Evolutionary conservation across 768 basidiomycete genomes (phyloP), one percentile per base, ranked within the genome.

Genomic region (Agrocybe praecox): DNA sequence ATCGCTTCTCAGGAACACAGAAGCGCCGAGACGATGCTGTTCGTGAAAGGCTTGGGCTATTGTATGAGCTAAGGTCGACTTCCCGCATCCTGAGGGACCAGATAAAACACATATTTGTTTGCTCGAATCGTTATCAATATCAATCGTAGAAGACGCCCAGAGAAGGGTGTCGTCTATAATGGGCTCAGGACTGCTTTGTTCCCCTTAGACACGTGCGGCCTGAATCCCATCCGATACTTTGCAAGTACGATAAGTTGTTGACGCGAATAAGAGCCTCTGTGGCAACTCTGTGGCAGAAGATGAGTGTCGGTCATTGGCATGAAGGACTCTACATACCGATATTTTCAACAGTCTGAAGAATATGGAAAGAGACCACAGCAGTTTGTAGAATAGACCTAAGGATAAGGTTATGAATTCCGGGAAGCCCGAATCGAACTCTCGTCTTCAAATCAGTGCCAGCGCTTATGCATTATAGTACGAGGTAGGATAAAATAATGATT

Each of bases 341-440:
- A 14, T 21, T 24, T 33, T 50, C 49, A 1, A 50, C 49, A 11
- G n/a, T 36, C 36, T 40, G 32, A n/a, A 50, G 29, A 10, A 50
- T 36, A 8, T 33, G 49, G 19, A 33, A 50, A 2, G 49, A 50
- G 19, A 50, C 33, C 11, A 50, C 19, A 5, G 49, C 34, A 2
- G 49, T 50, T 18, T 50, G 49, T 10, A 50, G 49, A 29, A 17
- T 50, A 18, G 49, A 50, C n/a, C 49, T 33, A 34, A 50, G 34
- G 18, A 50, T 50, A 9, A 50, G 34, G 11, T 24, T 33, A 33
- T 50, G 5, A 50, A 29, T 33, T 50, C 49, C 11, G 29, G 29
- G 34, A 50, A 50, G 6, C 29, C 49, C 15, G 29, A 11, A 14
- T 50, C 29, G 18, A 50, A 50, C 17, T 36, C 19, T 21, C 11